Evolutionary conservation across 352 stramenopile genomes (phyloP).

Genomic region (Phytophthora tubulina): DNA sequence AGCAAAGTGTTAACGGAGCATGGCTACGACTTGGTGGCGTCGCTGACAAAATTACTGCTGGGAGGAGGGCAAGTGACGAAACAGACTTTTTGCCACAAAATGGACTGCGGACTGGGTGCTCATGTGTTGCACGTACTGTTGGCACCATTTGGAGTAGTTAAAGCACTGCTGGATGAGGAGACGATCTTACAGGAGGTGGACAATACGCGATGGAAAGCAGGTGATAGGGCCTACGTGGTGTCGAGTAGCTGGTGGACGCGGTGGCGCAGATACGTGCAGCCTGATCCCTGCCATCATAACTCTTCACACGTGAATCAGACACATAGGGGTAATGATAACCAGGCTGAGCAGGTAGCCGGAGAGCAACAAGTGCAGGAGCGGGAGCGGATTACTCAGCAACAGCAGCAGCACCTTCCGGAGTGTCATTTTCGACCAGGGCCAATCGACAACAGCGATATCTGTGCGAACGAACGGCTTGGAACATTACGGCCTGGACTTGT

Average conservation of each 20-base stretch:
- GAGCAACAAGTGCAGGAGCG: slow-evolving; percentile 31
- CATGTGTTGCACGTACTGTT: slow-evolving; percentile 61
- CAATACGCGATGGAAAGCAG: slow-evolving; percentile 49
- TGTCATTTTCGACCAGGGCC: slow-evolving; percentile 48
- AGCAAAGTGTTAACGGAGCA: slow-evolving; percentile 31
- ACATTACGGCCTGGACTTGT: slow-evolving; percentile 50
- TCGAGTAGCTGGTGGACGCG: slow-evolving; percentile 65
- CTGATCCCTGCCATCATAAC: slow-evolving; percentile 6
- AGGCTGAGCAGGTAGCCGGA: slow-evolving; percentile 28
- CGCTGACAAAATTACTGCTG: slow-evolving; percentile 37
- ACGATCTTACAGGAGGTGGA: slow-evolving; percentile 49
- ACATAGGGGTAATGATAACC: not conserved
- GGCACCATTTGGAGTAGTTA: slow-evolving; percentile 66
- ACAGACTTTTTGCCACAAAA: slow-evolving; percentile 29
- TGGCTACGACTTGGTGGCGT: slow-evolving; percentile 36
- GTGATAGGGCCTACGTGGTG: slow-evolving; percentile 62
- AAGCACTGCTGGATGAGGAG: slow-evolving; percentile 53
- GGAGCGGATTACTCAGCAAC: slow-evolving; percentile 9
- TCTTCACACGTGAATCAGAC: not conserved
- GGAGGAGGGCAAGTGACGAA: slow-evolving; percentile 28
- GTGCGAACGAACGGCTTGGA: slow-evolving; percentile 44
- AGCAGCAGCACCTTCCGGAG: slow-evolving; percentile 9
- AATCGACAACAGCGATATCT: slow-evolving; percentile 57
- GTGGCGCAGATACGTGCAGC: slow-evolving; percentile 56
- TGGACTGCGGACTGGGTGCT: slow-evolving; percentile 38